phyloP scores from a whole-genome alignment of 2,329 filamentous ascomycete genomes.

The Aspergillus pseudotamarii region DNA sequence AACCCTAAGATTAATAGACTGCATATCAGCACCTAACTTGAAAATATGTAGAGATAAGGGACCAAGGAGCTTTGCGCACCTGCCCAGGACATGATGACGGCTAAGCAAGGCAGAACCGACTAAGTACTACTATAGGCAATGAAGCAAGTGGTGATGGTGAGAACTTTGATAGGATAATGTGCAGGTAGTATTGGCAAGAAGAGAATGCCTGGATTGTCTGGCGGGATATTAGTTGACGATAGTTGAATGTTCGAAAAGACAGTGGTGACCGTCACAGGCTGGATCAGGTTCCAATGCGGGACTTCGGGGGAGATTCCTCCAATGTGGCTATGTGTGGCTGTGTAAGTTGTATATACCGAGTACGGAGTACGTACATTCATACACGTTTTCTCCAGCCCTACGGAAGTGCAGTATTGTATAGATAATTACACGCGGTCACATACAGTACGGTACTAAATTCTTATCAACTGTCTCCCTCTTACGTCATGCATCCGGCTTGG shows the following conservation, averaged over 20 bases:
- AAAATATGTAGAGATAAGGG: neutral
- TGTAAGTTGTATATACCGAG: neutral
- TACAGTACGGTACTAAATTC: neutral
- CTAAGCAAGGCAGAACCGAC: slow-evolving; percentile 11
- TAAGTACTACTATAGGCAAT: neutral
- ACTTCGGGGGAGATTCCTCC: neutral
- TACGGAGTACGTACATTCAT: neutral
- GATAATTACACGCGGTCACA: neutral
- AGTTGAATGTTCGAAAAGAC: neutral
- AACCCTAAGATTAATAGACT: slow-evolving; percentile 61
- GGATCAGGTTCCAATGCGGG: neutral
- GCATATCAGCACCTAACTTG: slow-evolving; percentile 8
- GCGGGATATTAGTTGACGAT: neutral
- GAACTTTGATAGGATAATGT: neutral
- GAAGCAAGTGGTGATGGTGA: neutral
- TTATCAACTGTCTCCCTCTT: neutral
- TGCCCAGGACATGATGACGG: slow-evolving; percentile 69
- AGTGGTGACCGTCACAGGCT: neutral
- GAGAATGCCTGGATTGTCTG: neutral
- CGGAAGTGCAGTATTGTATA: neutral
- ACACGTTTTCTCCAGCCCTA: neutral
- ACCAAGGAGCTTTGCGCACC: slow-evolving; percentile 48
- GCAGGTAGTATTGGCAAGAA: neutral
- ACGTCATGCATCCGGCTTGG: slow-evolving; percentile 2
- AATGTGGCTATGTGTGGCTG: slow-evolving; percentile 3